Base-by-base conservation (phyloP, 2,329 filamentous ascomycete genomes). In the Fusarium begoniae region DNA sequence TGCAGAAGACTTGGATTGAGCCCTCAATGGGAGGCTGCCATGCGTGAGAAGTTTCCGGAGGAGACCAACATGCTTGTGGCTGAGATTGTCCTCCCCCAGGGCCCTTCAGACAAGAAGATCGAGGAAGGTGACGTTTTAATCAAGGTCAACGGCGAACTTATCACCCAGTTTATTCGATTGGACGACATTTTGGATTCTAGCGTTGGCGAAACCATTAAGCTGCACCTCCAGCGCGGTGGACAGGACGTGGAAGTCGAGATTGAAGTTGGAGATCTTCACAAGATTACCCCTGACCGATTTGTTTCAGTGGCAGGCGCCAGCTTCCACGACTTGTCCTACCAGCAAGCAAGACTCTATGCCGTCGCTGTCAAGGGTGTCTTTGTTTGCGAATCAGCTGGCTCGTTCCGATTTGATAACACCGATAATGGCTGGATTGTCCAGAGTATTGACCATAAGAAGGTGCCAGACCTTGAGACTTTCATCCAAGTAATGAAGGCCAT, bases 61-160 rank as follows among this genome's bases (percentile, higher is more conserved):
- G 96, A 98, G 84, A 98, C 95, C 30, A 97, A 96, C 79, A 95
- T 99, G 94, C 89, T 99, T 35, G 96, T 98, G 18, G 96, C 95
- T 26, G 97, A 99, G 84, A 97, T 98, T 69, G 91, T 98, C 20
- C 89, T 99, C 14, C 96, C 96, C 0, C 91, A 95, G 77, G 97
- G 96, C 0, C 97, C 96, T 30, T 96, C 93, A 2, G 90, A 97
- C 79, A 87, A 88, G 63, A 96, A 97, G 82, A 89, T 99, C 32
- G 93, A 98, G 81, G 96, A 99, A 82, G 96, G 96, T 51, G 96
- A 99, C 82, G 92, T 99, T 30, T 85, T 99, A 72, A 87, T 98
- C 78, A 95, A 97, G 82, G 94, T 98, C 75, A 98, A 99, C 80
- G 95, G 91, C 66, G 93, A 98, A 82, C 90, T 98, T 55, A 88